phyloP scores from a whole-genome alignment of 257 asterid species.

The Ilex asprella region DNA sequence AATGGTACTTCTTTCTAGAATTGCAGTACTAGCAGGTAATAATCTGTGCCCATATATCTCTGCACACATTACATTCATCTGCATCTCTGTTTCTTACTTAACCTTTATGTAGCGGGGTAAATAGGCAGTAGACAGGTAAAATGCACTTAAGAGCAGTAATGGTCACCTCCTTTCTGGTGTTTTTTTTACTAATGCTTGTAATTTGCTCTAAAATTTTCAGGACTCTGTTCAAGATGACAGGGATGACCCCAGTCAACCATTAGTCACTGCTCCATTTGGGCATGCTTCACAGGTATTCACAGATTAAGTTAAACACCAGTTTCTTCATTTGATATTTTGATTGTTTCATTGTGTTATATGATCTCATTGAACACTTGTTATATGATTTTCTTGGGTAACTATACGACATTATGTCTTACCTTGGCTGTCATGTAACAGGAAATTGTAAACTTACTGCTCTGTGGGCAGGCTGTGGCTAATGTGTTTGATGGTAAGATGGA shows the following conservation, averaged over 20 bases:
- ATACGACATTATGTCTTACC: background rate
- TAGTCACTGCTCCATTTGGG: conserved; percentile 98
- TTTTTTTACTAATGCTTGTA: conserved; percentile 10
- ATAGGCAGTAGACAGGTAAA: no score
- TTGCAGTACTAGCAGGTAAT: no score
- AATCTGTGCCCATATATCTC: no score
- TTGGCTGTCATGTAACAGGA: conserved; percentile 45
- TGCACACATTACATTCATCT: no score
- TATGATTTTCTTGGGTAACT: no score
- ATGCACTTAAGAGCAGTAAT: no score
- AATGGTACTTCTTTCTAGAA: no score
- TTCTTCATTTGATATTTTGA: background rate
- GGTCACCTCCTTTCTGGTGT: background rate
- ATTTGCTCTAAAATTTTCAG: conserved; percentile 17
- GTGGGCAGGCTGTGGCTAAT: conserved; percentile 79
- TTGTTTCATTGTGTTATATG: no score
- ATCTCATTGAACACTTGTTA: no score
- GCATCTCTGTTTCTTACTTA: no score
- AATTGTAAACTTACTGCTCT: conserved; percentile 88
- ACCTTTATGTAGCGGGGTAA: no score
- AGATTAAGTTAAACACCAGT: conserved; percentile 6
- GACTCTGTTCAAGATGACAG: conserved; percentile 69
- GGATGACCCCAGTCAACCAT: conserved; percentile 89
- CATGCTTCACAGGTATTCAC: conserved; percentile 91
- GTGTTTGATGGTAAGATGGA: conserved; percentile 93